phyloP scores from a whole-genome alignment of 106 monocot species.

The Amphibolis antarctica region DNA sequence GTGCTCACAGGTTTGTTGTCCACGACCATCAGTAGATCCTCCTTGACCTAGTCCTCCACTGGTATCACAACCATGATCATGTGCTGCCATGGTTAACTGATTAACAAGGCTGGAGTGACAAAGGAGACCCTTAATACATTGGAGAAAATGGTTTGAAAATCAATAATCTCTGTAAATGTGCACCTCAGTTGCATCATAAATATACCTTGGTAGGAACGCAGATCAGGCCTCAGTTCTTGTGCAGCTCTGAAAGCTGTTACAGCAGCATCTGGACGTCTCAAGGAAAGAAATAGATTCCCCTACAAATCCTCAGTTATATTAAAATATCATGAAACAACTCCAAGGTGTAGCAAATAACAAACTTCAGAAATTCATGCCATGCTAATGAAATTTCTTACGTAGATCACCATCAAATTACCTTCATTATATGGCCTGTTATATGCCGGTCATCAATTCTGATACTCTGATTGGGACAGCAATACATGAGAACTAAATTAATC shows the following conservation, averaged over 20 bases:
- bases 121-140: too few species aligned
- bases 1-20: too few species aligned
- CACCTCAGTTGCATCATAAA: not conserved
- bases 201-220: slow-evolving; percentile 85
- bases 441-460: slow-evolving; percentile 81
- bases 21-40: too few species aligned
- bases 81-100: too few species aligned
- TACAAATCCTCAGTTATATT: slow-evolving; percentile 14
- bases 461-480: slow-evolving; percentile 43
- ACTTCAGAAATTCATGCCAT: not conserved
- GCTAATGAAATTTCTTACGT: not conserved
- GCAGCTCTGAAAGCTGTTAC: slow-evolving; percentile 82
- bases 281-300: slow-evolving; percentile 69
- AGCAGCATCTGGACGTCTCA: slow-evolving; percentile 75
- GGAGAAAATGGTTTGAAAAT: too few species aligned
- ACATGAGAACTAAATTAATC: not conserved
- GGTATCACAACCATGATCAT: too few species aligned
- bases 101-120: too few species aligned
- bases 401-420: slow-evolving; percentile 32
- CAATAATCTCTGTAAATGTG: not conserved
- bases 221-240: slow-evolving; percentile 81
- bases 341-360: not conserved
- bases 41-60: too few species aligned
- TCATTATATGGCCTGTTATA: slow-evolving; percentile 81
- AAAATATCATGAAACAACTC: not conserved